phyloP scores from a whole-genome alignment of 768 basidiomycete species.

The Podaxis sp. region DNA sequence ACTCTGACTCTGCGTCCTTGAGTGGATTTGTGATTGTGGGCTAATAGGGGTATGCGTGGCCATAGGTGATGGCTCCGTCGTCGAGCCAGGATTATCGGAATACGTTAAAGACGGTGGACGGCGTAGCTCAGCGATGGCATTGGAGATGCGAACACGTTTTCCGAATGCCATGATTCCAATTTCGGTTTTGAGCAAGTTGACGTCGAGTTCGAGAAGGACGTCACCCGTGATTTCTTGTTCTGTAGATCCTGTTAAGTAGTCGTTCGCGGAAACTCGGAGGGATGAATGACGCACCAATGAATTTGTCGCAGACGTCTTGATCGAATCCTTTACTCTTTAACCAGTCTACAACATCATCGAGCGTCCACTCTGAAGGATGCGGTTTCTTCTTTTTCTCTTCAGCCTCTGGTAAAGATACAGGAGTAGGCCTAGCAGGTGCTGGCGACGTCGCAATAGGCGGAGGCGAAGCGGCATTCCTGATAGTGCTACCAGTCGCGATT shows the following conservation, averaged over 20 bases:
- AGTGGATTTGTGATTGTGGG: slow-evolving; percentile 26
- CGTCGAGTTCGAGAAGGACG: slow-evolving; percentile 91
- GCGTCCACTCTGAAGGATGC: slow-evolving; percentile 74
- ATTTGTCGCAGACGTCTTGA: slow-evolving; percentile 77
- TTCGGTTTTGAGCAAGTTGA: slow-evolving; percentile 87
- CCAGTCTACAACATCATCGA: slow-evolving; percentile 92
- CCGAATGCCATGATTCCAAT: slow-evolving; percentile 94
- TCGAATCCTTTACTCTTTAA: slow-evolving; percentile 83
- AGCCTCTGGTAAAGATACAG: slow-evolving; percentile 13
- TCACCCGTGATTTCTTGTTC: slow-evolving; percentile 99
- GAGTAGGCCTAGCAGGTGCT: slow-evolving; percentile 16
- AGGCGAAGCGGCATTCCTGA: slow-evolving; percentile 11
- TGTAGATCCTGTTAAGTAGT: slow-evolving; percentile 26
- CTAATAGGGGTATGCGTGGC: slow-evolving; percentile 31
- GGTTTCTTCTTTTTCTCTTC: slow-evolving; percentile 33
- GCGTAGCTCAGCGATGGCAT: slow-evolving; percentile 87
- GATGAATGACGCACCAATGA: slow-evolving; percentile 62
- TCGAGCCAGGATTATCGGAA: slow-evolving; percentile 34
- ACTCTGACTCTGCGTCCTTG: slow-evolving; percentile 42
- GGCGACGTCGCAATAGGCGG: slow-evolving; percentile 20
- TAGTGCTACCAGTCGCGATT: slow-evolving; percentile 1
- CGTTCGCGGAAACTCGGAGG: background rate
- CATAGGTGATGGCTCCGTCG: background rate
- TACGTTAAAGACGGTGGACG: slow-evolving; percentile 66
- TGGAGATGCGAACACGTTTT: slow-evolving; percentile 89